These are phyloP conservation scores for Oryza officinalis DNA, from an alignment of 176 grass and related monocot genomes.

Conservation along the genomic window DNA sequence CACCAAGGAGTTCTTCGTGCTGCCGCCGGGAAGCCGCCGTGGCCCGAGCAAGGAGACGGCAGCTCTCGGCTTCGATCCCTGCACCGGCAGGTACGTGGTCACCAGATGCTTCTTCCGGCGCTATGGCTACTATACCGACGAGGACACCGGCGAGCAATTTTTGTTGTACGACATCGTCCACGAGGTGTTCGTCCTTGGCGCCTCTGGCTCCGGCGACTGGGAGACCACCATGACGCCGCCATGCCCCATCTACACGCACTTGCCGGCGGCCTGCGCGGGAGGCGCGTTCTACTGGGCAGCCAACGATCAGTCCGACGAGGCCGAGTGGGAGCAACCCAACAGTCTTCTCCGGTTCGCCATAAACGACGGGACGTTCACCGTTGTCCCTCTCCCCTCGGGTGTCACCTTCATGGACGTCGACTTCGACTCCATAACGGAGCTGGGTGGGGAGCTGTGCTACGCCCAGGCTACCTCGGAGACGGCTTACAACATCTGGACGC, in stretches of 20 bases:
- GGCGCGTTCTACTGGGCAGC: conserved; percentile 13
- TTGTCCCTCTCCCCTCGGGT: too few relatives aligned
- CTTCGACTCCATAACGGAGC: too few relatives aligned
- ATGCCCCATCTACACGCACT: not conserved
- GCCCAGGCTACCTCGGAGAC: too few relatives aligned
- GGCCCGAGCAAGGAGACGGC: not conserved
- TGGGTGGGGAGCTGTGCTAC: too few relatives aligned
- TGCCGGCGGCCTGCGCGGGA: not conserved
- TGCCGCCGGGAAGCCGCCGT: not conserved
- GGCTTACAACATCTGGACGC: too few relatives aligned
- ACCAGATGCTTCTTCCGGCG: conserved; percentile 25
- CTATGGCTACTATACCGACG: not conserved
- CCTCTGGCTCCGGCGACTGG: not conserved
- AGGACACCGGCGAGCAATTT: not conserved
- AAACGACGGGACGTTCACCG: too few relatives aligned
- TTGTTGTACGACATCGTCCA: conserved; percentile 8
- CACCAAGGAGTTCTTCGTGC: conserved; percentile 8
- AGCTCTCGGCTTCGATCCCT: not conserved
- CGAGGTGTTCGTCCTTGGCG: not conserved
- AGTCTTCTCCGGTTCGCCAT: not conserved
- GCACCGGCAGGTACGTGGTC: not conserved
- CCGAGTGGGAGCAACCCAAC: not conserved
- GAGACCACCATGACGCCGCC: conserved; percentile 5
- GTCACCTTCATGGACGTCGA: too few relatives aligned
- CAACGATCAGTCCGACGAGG: too few relatives aligned